A percentile compares a stretch with the other conserved stretches of the same genome.
Evolutionary conservation across 2,329 filamentous ascomycete species (phyloP).

Genomic region (Colletotrichum tanaceti): DNA sequence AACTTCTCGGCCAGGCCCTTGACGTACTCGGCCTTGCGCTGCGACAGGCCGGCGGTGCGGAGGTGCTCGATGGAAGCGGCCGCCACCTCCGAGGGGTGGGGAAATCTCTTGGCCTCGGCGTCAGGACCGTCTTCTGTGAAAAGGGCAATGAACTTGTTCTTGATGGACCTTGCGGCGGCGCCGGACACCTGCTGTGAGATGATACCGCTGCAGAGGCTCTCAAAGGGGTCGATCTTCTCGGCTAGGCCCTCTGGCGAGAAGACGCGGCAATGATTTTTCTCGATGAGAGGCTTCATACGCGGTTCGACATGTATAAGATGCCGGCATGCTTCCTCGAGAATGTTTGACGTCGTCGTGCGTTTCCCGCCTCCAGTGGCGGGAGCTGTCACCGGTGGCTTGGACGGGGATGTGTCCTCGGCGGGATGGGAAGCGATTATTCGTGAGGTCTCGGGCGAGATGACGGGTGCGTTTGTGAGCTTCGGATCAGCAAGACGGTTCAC

Average conservation of each 20-base stretch:
- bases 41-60: slow-evolving; percentile 87
- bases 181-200: slow-evolving; percentile 97
- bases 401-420: slow-evolving; percentile 59
- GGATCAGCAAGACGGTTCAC: slow-evolving; percentile 71
- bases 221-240: slow-evolving; percentile 89
- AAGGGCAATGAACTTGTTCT: slow-evolving; percentile 81
- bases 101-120: slow-evolving; percentile 64
- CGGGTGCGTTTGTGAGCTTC: slow-evolving; percentile 73
- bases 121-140: slow-evolving; percentile 62
- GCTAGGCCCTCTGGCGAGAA: slow-evolving; percentile 87
- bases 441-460: slow-evolving; percentile 78
- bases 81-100: slow-evolving; percentile 79
- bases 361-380: slow-evolving; percentile 46
- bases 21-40: slow-evolving; percentile 96
- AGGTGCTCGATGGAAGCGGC: slow-evolving; percentile 72
- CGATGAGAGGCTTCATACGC: slow-evolving; percentile 77
- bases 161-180: slow-evolving; percentile 89
- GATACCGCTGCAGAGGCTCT: slow-evolving; percentile 84
- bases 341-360: slow-evolving; percentile 72
- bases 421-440: slow-evolving; percentile 67
- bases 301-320: slow-evolving; percentile 80
- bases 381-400: slow-evolving; percentile 49
- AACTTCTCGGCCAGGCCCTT: slow-evolving; percentile 88
- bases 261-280: slow-evolving; percentile 78
- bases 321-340: slow-evolving; percentile 80